Evolutionary conservation across 2,329 filamentous ascomycete species (phyloP).

Genomic region (Penicillium sp.): DNA sequence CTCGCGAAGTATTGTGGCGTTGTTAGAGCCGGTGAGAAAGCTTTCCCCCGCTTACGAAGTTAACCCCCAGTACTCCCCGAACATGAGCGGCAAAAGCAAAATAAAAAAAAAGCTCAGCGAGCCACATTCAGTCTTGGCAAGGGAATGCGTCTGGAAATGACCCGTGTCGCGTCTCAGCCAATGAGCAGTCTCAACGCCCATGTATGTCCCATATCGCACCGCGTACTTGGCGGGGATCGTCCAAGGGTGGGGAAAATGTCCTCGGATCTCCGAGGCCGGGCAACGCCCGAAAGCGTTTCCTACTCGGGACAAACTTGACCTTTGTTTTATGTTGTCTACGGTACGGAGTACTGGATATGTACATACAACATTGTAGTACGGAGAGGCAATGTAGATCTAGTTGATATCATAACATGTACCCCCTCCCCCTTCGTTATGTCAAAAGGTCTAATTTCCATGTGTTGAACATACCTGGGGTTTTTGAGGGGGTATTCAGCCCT

Average conservation of each 20-base stretch:
- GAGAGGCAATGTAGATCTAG: slow-evolving; percentile 8
- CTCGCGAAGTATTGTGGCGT: slow-evolving; percentile 9
- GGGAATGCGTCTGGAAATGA: slow-evolving; percentile 20
- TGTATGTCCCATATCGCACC: slow-evolving; percentile 14
- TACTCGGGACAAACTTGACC: slow-evolving; percentile 6
- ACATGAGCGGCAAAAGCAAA: slow-evolving; percentile 5
- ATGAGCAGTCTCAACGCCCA: slow-evolving; percentile 15
- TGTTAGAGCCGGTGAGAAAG: slow-evolving; percentile 7
- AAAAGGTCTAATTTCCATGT: slow-evolving; percentile 16
- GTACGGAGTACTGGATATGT: background rate
- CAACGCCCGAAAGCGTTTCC: slow-evolving; percentile 13
- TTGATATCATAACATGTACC: slow-evolving; percentile 16
- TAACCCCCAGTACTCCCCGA: slow-evolving; percentile 6
- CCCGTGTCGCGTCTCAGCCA: slow-evolving; percentile 16
- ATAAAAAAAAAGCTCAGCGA: slow-evolving; percentile 17
- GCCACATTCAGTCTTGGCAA: slow-evolving; percentile 22
- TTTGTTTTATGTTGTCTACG: background rate
- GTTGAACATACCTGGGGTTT: slow-evolving; percentile 14
- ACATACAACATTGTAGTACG: background rate
- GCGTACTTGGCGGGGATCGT: slow-evolving; percentile 19
- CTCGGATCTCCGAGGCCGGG: slow-evolving; percentile 14
- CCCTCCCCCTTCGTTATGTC: slow-evolving; percentile 13
- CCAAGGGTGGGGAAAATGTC: slow-evolving; percentile 13
- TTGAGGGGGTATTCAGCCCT: slow-evolving; percentile 5
- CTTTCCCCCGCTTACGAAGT: slow-evolving; percentile 8